These are phyloP conservation scores for Aspergillus incahuasiensis DNA, from an alignment of 495 filamentous ascomycete genomes.

Conservation along the genomic window DNA sequence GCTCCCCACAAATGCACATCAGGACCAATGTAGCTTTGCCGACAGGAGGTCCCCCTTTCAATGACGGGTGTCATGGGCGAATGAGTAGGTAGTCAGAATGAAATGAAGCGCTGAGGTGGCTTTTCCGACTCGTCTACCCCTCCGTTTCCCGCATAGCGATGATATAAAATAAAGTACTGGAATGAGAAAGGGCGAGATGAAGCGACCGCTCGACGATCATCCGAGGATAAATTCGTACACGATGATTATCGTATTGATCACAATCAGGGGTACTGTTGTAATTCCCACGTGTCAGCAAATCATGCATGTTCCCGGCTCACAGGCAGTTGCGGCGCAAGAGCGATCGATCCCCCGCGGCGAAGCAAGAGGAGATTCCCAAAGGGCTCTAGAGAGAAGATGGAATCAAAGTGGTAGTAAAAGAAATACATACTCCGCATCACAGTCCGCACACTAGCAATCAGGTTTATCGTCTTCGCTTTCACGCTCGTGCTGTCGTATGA, in stretches of 20 bases:
- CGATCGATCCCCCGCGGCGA: background rate
- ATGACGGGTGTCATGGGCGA: background rate
- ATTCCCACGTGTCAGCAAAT: background rate
- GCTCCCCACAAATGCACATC: background rate
- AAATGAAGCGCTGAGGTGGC: background rate
- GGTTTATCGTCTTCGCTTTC: conserved; percentile 79
- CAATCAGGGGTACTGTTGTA: conserved; percentile 80
- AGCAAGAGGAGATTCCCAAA: background rate
- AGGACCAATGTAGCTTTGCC: background rate
- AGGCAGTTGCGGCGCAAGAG: background rate
- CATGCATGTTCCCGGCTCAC: background rate
- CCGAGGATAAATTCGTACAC: conserved; percentile 85
- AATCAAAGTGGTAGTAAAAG: background rate
- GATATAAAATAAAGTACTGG: background rate
- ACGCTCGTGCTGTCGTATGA: conserved; percentile 68
- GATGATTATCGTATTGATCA: conserved; percentile 86
- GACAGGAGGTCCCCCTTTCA: background rate
- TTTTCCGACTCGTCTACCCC: background rate
- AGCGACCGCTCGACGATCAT: conserved; percentile 37
- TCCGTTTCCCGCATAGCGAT: background rate
- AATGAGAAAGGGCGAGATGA: background rate
- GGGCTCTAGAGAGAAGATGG: too few relatives aligned
- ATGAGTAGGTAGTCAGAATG: background rate
- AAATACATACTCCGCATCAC: conserved; percentile 82
- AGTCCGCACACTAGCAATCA: conserved; percentile 87